phyloP scores from a whole-genome alignment of 2,329 filamentous ascomycete genomes.

The Hymenoscyphus linearis region DNA sequence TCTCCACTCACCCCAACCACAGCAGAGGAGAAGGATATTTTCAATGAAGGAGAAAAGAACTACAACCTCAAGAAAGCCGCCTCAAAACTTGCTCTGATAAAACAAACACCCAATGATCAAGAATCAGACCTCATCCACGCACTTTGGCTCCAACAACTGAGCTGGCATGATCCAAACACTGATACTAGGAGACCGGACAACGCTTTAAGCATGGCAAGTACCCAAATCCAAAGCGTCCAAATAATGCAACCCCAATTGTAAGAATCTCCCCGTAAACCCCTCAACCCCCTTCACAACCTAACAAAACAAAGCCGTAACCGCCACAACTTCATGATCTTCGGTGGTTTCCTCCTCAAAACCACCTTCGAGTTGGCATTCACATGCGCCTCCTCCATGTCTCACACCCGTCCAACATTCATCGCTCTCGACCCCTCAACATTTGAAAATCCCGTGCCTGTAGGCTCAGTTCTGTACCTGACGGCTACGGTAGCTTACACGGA shows the following conservation, averaged over 20 bases:
- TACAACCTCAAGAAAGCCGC: slow-evolving; percentile 60
- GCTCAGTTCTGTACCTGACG: slow-evolving; percentile 63
- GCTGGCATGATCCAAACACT: slow-evolving; percentile 56
- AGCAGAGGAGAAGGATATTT: slow-evolving; percentile 56
- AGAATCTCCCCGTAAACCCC: not conserved
- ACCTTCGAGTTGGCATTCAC: slow-evolving; percentile 71
- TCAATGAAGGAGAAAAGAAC: slow-evolving; percentile 57
- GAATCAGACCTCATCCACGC: slow-evolving; percentile 65
- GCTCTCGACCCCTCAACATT: slow-evolving; percentile 67
- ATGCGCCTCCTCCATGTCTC: slow-evolving; percentile 62
- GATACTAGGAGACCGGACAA: slow-evolving; percentile 50
- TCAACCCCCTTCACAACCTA: not conserved
- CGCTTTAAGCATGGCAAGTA: slow-evolving; percentile 56
- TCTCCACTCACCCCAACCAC: slow-evolving; percentile 56
- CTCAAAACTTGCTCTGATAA: slow-evolving; percentile 52
- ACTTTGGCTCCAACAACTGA: slow-evolving; percentile 62
- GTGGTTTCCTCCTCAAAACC: slow-evolving; percentile 64
- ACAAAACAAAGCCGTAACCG: slow-evolving; percentile 44
- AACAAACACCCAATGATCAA: slow-evolving; percentile 62
- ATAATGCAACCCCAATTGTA: slow-evolving; percentile 67
- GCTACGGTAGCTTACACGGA: slow-evolving; percentile 65
- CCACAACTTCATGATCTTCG: slow-evolving; percentile 72
- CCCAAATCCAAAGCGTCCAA: slow-evolving; percentile 57
- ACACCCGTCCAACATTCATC: slow-evolving; percentile 62
- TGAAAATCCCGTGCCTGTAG: slow-evolving; percentile 66